Evolutionary conservation across 352 stramenopile species (phyloP), one percentile per base, ranked within the genome.

Genomic region (Phytophthora multivora): DNA sequence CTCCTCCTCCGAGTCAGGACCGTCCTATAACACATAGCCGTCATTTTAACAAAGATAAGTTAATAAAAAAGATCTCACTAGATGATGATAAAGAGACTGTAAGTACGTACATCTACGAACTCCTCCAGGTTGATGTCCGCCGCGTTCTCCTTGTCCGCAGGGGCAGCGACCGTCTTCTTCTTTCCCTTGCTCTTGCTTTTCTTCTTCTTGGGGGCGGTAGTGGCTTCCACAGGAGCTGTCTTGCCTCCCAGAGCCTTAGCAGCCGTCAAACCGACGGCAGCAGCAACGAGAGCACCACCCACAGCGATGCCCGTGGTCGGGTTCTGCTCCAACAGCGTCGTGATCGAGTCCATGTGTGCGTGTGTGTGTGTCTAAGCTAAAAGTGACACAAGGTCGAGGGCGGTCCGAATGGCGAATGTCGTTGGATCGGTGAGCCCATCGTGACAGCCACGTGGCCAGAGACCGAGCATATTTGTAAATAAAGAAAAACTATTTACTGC

Each of bases 1-100:
- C 52, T 94, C 85, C 48, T 94, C 85, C 51, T 94, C 85, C 41
- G 83, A 89, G 66, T 94, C 85, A 40, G 85, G 83, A 60, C 86
- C 83, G 61, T 94, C 83, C 70, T 68, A 38, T 13, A 18, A 51
- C 8, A n/a, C 6, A 25, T 41, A n/a, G 4, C 21, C 21, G 21
- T 23, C 21, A 23, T 4, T 4, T 42, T 12, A 46, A 48, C 26
- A 50, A 46, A 54, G 11, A 41, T 18, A 40, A 16, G 51, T n/a
- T 23, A 30, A 16, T 40, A 56, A 45, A 45, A 42, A 56, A 51
- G 33, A 46, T 45, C n/a, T 48, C 23, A 13, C 2, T 23, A 23
- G 2, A 46, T 23, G 6, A 5, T 23, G 4, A 45, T 25, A n/a
- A 6, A n/a, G 8, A 6, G 19, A 15, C 33, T 40, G 11, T 2